Evolutionary conservation across 1,139 yeast species (phyloP).

Genomic region (Chernovozyma aurita): DNA sequence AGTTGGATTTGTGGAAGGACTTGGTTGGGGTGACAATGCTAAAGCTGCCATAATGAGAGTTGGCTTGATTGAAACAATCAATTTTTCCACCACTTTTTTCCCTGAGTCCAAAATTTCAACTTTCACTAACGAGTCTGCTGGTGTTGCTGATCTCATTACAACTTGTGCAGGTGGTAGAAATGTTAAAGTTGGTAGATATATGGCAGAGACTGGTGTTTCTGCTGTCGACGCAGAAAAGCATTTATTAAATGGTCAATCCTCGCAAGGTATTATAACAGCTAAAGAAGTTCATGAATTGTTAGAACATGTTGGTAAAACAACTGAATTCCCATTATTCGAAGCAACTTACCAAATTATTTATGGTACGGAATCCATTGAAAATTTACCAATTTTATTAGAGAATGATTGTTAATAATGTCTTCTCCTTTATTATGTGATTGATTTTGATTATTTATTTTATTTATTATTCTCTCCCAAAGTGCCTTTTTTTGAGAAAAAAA

Average conservation of each 20-base stretch:
- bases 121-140: slow-evolving; percentile 46
- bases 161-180: slow-evolving; percentile 50
- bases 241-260: slow-evolving; percentile 47
- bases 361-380: slow-evolving; percentile 39
- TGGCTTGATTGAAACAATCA: slow-evolving; percentile 41
- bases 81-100: slow-evolving; percentile 38
- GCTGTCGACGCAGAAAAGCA: slow-evolving; percentile 43
- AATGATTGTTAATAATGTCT: background rate
- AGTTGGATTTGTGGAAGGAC: slow-evolving; percentile 47
- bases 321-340: slow-evolving; percentile 44
- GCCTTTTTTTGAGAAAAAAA: no score
- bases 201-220: slow-evolving; percentile 42
- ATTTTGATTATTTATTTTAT: slow-evolving; percentile 1
- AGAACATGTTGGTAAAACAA: slow-evolving; percentile 25
- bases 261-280: slow-evolving; percentile 47
- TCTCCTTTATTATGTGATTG: background rate
- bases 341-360: slow-evolving; percentile 45
- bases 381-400: slow-evolving; percentile 38
- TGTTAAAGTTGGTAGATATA: slow-evolving; percentile 44
- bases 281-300: slow-evolving; percentile 47
- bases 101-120: slow-evolving; percentile 37
- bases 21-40: slow-evolving; percentile 51
- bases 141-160: slow-evolving; percentile 48
- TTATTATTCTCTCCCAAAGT: slow-evolving; percentile 1
- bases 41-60: slow-evolving; percentile 48